phyloP scores from a whole-genome alignment of 1,284 basidiomycete genomes.

The Gymnopus androsaceus region DNA sequence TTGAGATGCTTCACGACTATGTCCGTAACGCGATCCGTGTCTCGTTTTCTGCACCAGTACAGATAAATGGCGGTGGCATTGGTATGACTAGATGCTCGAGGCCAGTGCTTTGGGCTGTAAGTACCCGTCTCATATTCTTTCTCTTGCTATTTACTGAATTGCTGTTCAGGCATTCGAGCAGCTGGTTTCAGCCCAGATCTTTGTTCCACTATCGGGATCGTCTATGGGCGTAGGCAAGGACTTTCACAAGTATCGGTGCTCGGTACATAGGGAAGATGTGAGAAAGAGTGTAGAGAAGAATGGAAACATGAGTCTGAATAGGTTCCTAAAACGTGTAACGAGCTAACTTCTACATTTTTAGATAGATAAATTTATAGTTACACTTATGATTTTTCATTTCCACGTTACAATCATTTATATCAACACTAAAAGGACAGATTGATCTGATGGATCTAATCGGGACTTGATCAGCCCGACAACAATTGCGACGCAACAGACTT shows the following conservation, averaged over 20 bases:
- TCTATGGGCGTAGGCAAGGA: constrained; percentile 53
- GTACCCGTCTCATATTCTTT: constrained; percentile 25
- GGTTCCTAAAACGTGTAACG: constrained; percentile 55
- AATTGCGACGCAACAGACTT: too few species aligned
- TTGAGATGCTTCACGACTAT: constrained; percentile 75
- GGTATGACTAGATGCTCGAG: constrained; percentile 71
- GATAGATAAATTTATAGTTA: too few species aligned
- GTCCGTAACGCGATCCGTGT: constrained; percentile 69
- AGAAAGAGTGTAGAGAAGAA: constrained; percentile 65
- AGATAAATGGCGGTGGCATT: constrained; percentile 69
- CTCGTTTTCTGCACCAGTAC: constrained; percentile 71
- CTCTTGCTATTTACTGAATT: constrained; percentile 12
- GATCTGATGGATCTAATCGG: too few species aligned
- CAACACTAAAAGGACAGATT: too few species aligned
- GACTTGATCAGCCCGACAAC: too few species aligned
- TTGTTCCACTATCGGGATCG: constrained; percentile 48
- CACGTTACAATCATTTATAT: too few species aligned
- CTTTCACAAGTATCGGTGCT: constrained; percentile 68
- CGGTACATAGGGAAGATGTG: constrained; percentile 56
- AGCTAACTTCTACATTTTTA: too few species aligned
- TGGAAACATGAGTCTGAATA: constrained; percentile 71
- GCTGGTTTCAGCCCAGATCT: constrained; percentile 53
- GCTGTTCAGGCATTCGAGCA: constrained; percentile 65
- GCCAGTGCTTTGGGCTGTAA: constrained; percentile 61
- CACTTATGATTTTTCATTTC: too few species aligned